Evolutionary conservation across 148 eudicot species (phyloP).

Genomic region (Polygonum aviculare): DNA sequence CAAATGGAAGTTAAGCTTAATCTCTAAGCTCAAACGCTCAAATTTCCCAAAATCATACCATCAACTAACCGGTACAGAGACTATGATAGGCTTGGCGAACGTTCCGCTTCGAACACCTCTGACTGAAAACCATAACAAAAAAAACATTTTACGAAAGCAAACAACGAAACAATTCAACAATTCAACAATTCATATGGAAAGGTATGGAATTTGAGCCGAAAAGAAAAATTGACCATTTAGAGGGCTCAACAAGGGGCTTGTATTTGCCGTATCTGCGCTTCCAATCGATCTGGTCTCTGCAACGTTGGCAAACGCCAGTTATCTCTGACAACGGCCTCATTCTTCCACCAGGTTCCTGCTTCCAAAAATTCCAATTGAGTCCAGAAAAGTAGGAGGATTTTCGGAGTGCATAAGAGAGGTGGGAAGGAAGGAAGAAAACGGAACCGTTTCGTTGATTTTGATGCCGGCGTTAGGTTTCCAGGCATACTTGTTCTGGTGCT

Average conservation of each 20-base stretch:
- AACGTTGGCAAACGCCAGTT: conserved; percentile 78
- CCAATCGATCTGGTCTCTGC: conserved; percentile 95
- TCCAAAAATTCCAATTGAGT: neutral
- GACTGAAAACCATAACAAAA: conserved; percentile 26
- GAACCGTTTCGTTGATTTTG: conserved; percentile 86
- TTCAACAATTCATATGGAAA: neutral
- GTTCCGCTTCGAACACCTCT: conserved; percentile 67
- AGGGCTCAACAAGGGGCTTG: conserved; percentile 67
- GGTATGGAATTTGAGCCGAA: neutral
- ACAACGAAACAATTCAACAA: no score
- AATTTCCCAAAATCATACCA: neutral
- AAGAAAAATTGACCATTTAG: conserved; percentile 53
- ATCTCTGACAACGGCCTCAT: conserved; percentile 64
- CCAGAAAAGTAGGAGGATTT: neutral
- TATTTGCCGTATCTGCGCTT: conserved; percentile 96
- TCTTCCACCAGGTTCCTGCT: conserved; percentile 81
- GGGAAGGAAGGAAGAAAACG: neutral
- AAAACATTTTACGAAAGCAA: no score
- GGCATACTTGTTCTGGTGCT: conserved; percentile 74
- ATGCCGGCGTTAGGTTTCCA: conserved; percentile 67
- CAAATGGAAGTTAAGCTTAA: conserved; percentile 8
- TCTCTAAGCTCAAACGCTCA: neutral
- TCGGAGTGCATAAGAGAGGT: neutral
- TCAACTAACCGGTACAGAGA: conserved; percentile 66
- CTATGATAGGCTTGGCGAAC: conserved; percentile 95